A percentile compares a stretch with the other conserved stretches of the same genome.
These are phyloP conservation scores for Microstegium vimineum DNA, from an alignment of 176 grass and related monocot genomes.

Conservation along the genomic window DNA sequence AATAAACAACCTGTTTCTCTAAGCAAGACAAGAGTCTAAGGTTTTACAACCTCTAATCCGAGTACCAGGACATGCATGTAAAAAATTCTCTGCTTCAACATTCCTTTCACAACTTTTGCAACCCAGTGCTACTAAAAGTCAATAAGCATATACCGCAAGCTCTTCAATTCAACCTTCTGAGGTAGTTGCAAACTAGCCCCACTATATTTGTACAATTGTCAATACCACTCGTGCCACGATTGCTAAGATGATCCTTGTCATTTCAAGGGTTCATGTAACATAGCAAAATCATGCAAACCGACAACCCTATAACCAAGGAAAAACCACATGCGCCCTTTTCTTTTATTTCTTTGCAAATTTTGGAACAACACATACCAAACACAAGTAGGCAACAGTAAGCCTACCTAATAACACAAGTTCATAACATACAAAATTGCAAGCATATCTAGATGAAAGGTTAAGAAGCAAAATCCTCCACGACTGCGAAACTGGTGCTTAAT, in stretches of 20 bases:
- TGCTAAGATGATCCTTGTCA: background rate
- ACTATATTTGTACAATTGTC: background rate
- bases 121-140: background rate
- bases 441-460: background rate
- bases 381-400: background rate
- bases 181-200: background rate
- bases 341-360: conserved; percentile 23
- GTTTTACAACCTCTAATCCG: background rate
- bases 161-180: background rate
- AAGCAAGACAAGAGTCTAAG: background rate
- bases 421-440: background rate
- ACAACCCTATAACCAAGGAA: background rate
- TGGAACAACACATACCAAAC: background rate
- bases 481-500: background rate
- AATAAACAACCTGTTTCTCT: background rate
- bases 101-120: background rate
- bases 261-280: background rate
- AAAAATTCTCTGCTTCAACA: background rate
- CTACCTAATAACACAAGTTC: background rate
- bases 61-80: background rate
- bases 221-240: background rate
- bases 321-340: background rate
- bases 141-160: background rate
- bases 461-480: background rate
- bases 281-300: background rate